Evolutionary conservation across 495 filamentous ascomycete species (phyloP).

Genomic region (Penicillium flavigenum): DNA sequence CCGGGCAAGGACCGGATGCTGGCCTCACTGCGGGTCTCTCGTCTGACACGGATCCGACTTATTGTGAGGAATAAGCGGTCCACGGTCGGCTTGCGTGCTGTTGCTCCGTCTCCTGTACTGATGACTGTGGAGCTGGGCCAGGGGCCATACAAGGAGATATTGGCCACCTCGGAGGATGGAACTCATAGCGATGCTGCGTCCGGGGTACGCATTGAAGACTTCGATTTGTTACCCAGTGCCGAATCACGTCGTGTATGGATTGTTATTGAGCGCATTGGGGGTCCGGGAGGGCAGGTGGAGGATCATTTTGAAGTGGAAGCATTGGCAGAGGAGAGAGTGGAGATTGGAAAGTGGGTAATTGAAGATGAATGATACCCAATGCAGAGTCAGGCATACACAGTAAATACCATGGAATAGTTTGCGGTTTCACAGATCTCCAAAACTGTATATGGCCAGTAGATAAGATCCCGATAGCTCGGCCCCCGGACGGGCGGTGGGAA

Average conservation of each 20-base stretch:
- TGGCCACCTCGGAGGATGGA: constrained; percentile 60
- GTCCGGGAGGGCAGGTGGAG: constrained; percentile 46
- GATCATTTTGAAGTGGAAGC: constrained; percentile 66
- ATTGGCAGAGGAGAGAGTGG: constrained; percentile 63
- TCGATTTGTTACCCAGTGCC: constrained; percentile 63
- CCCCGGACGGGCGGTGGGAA: constrained; percentile 33
- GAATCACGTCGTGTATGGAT: constrained; percentile 63
- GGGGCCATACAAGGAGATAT: constrained; percentile 60
- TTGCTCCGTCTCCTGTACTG: constrained; percentile 56
- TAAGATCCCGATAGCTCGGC: constrained; percentile 11
- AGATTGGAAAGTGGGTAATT: constrained; percentile 56
- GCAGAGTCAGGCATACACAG: neutral
- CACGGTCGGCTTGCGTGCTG: constrained; percentile 34
- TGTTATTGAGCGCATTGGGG: constrained; percentile 72
- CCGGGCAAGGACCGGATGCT: constrained; percentile 54
- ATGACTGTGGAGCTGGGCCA: constrained; percentile 66
- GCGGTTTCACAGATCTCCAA: constrained; percentile 2
- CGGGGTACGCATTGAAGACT: constrained; percentile 67
- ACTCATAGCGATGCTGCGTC: constrained; percentile 66
- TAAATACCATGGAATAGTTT: neutral
- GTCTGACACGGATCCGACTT: constrained; percentile 59
- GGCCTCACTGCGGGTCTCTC: constrained; percentile 47
- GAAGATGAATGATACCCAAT: constrained; percentile 35
- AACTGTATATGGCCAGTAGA: constrained; percentile 3
- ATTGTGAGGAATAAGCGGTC: constrained; percentile 47